Evolutionary conservation across 108 stramenopile genomes (phyloP).

Genomic region (Cyclotella kingstonii): DNA sequence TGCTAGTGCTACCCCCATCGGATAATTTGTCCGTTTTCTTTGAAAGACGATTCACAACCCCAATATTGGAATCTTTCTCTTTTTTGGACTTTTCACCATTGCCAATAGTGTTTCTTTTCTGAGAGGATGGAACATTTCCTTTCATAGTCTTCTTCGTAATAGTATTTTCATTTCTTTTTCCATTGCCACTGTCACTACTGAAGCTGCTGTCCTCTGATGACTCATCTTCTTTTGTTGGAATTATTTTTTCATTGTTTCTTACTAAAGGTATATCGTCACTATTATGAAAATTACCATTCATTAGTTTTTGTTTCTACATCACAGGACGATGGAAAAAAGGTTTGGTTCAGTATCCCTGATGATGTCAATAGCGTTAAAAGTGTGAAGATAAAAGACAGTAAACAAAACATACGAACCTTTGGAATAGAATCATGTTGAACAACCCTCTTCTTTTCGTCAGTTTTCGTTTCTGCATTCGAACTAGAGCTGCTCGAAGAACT

Average conservation of each 20-base stretch:
- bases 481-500: constrained; percentile 4
- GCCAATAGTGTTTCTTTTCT: constrained; percentile 1
- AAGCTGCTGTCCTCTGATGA: constrained; percentile 13
- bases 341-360: no score
- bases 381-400: no score
- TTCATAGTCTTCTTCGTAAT: constrained; percentile 19
- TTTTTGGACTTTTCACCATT: constrained; percentile 21
- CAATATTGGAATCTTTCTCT: neutral
- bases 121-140: no score
- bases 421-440: neutral
- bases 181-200: neutral
- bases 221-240: neutral
- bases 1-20: constrained; percentile 7
- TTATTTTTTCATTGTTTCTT: neutral
- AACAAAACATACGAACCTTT: no score
- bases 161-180: neutral
- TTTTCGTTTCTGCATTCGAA: neutral
- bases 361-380: no score
- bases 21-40: no score
- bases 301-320: no score
- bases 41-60: neutral
- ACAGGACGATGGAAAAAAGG: no score
- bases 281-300: no score
- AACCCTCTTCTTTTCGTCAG: neutral
- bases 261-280: no score